Evolutionary conservation across 2,329 filamentous ascomycete species (phyloP).

Genomic region (Curvularia verruculosa): DNA sequence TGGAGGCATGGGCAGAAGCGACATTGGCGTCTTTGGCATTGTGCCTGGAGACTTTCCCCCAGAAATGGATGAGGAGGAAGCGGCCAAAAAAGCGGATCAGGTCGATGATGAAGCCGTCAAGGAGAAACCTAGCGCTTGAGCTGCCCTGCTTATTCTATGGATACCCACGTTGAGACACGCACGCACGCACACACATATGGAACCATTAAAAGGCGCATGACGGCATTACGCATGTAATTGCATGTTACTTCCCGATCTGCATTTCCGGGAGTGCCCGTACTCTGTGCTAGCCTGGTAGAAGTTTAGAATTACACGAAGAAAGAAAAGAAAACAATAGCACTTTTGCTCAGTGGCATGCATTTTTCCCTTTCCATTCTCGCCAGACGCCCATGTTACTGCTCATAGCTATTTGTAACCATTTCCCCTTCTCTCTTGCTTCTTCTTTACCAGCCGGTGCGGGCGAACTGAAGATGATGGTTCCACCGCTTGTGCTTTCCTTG

Average conservation of each 20-base stretch:
- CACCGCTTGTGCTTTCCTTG: constrained; percentile 15
- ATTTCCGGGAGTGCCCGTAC: not conserved
- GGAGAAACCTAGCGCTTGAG: constrained; percentile 19
- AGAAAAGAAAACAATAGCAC: not conserved
- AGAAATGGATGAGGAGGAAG: constrained; percentile 20
- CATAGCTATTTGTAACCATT: too few relatives aligned
- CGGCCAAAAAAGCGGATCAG: constrained; percentile 7
- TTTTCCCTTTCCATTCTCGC: not conserved
- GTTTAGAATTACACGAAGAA: not conserved
- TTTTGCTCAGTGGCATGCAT: not conserved
- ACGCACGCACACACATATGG: not conserved
- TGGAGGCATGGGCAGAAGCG: constrained; percentile 61
- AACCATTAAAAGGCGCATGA: not conserved
- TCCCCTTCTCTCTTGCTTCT: too few relatives aligned
- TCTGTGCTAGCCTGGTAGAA: not conserved
- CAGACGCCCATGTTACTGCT: not conserved
- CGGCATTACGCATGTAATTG: not conserved
- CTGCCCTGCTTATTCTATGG: not conserved
- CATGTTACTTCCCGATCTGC: not conserved
- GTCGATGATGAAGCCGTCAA: constrained; percentile 24
- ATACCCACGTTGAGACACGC: too few relatives aligned
- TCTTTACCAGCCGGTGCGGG: constrained; percentile 4
- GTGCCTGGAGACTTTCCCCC: constrained; percentile 38
- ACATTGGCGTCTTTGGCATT: constrained; percentile 43
- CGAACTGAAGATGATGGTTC: constrained; percentile 14